Evolutionary conservation across 2,329 filamentous ascomycete species (phyloP).

Genomic region (Colletotrichum horii): DNA sequence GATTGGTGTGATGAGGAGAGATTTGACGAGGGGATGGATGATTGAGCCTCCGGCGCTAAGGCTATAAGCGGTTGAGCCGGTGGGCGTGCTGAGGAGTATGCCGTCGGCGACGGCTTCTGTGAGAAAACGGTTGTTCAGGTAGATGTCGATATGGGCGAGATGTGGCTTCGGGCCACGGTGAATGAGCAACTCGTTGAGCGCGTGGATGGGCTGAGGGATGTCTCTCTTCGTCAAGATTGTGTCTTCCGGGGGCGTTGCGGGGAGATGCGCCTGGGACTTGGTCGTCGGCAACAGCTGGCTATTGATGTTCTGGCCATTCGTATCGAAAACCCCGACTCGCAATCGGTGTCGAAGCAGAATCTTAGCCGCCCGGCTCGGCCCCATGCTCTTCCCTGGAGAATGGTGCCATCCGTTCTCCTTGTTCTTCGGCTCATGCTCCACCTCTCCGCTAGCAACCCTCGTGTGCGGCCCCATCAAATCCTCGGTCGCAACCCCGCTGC

Average conservation of each 20-base stretch:
- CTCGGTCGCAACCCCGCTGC: conserved; percentile 55
- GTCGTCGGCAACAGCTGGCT: conserved; percentile 50
- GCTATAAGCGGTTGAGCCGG: conserved; percentile 93
- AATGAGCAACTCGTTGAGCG: conserved; percentile 94
- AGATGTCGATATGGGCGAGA: conserved; percentile 90
- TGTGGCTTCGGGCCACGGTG: conserved; percentile 91
- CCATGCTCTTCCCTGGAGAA: conserved; percentile 82
- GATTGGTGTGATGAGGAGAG: conserved; percentile 90
- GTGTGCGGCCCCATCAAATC: conserved; percentile 47
- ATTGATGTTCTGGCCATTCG: conserved; percentile 66
- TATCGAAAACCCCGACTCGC: conserved; percentile 83
- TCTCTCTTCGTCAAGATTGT: conserved; percentile 10
- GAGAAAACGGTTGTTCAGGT: conserved; percentile 84
- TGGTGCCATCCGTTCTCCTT: conserved; percentile 66
- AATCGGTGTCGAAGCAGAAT: conserved; percentile 87
- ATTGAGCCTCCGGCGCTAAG: conserved; percentile 93
- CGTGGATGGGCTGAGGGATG: conserved; percentile 57
- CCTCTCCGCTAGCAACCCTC: conserved; percentile 34
- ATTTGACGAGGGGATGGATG: conserved; percentile 89
- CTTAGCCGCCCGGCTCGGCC: conserved; percentile 73
- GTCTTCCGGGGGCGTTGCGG: conserved; percentile 26
- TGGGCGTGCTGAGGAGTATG: conserved; percentile 92
- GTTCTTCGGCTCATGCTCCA: conserved; percentile 26
- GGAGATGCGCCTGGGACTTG: conserved; percentile 39
- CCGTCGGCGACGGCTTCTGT: conserved; percentile 96